phyloP scores from a whole-genome alignment of 441 rosid genomes.

The Bruguiera hainesii region DNA sequence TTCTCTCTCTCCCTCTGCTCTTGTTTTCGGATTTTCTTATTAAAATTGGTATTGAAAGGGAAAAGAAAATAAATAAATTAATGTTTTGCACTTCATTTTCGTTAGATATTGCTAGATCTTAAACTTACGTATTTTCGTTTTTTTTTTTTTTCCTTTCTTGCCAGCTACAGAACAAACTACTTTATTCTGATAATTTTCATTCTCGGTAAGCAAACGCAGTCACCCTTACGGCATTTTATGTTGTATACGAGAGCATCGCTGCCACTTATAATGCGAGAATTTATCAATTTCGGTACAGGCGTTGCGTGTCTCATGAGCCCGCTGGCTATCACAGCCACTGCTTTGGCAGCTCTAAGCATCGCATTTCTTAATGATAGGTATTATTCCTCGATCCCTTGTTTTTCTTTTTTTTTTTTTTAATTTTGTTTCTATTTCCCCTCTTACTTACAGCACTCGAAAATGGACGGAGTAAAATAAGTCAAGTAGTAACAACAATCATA shows the following conservation, averaged over 20 bases:
- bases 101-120: neutral
- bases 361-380: constrained; percentile 93
- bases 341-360: constrained; percentile 60
- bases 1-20: neutral
- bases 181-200: constrained; percentile 71
- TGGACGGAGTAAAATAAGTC: too few species aligned
- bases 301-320: constrained; percentile 84
- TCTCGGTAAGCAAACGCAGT: constrained; percentile 56
- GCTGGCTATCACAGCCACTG: constrained; percentile 59
- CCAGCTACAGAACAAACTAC: constrained; percentile 94
- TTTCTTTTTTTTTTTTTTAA: neutral
- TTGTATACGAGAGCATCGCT: neutral
- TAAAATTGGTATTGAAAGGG: too few species aligned
- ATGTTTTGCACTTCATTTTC: neutral
- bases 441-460: neutral
- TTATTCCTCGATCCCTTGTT: neutral
- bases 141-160: neutral
- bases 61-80: too few species aligned
- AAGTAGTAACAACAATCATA: too few species aligned
- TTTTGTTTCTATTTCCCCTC: neutral
- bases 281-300: constrained; percentile 38
- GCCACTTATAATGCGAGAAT: neutral
- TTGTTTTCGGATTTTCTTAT: neutral
- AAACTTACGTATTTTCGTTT: neutral
- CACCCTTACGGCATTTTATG: neutral